Conservation (phyloP, 495 filamentous ascomycete species). For the Tuber umbilicatum region DNA sequence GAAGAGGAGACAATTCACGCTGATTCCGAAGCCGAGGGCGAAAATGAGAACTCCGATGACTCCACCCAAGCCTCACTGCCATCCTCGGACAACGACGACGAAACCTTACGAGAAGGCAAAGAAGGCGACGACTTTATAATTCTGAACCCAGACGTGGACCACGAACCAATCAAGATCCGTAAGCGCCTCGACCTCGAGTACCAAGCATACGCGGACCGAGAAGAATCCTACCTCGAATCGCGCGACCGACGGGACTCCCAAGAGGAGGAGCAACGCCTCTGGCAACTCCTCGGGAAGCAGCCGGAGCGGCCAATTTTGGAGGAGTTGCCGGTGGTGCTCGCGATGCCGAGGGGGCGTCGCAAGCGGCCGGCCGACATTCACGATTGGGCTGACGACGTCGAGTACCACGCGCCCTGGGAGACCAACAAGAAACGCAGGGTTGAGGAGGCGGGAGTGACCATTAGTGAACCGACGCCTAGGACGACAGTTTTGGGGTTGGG, state of each 20-base stretch:
- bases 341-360: not conserved
- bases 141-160: not conserved
- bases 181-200: not conserved
- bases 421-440: constrained; percentile 8
- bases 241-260: constrained; percentile 20
- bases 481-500: not conserved
- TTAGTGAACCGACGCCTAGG: not conserved
- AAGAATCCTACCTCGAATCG: constrained; percentile 26
- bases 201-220: constrained; percentile 8
- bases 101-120: not conserved
- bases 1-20: not conserved
- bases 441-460: not conserved
- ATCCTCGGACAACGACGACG: not conserved
- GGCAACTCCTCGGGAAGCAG: constrained; percentile 24
- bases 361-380: constrained; percentile 20
- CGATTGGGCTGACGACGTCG: constrained; percentile 32
- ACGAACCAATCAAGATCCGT: not conserved
- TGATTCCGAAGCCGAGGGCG: not conserved
- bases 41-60: constrained; percentile 11
- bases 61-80: not conserved
- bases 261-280: constrained; percentile 26
- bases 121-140: not conserved
- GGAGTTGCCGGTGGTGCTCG: not conserved
- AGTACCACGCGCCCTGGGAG: constrained; percentile 36
- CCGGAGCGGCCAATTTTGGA: not conserved